Percentiles rank a stretch among this genome's conserved stretches.
phyloP scores from a whole-genome alignment of 2,329 filamentous ascomycete genomes.

The Furcasterigmium sp. region DNA sequence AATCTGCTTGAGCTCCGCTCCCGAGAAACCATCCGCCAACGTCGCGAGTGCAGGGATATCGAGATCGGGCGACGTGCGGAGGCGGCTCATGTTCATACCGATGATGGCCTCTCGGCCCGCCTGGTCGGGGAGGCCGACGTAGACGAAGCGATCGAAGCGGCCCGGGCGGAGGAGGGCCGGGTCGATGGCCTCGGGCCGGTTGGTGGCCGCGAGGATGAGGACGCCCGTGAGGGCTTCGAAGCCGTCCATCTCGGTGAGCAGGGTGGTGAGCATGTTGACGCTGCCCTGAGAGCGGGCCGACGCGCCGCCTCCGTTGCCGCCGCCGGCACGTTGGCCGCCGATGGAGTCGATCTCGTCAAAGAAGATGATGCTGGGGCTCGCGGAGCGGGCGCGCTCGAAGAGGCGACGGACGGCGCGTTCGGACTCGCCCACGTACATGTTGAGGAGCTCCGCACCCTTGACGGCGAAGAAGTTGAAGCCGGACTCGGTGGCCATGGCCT shows the following conservation, averaged over 20 bases:
- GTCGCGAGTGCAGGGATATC: constrained; percentile 59
- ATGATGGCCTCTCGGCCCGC: constrained; percentile 74
- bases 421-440: constrained; percentile 96
- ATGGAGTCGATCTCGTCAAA: constrained; percentile 96
- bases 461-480: constrained; percentile 92
- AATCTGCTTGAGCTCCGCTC: constrained; percentile 68
- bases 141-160: constrained; percentile 78
- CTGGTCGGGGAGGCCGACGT: constrained; percentile 75
- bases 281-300: constrained; percentile 34
- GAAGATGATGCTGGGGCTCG: constrained; percentile 84
- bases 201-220: constrained; percentile 84
- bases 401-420: constrained; percentile 81
- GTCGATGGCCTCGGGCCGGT: constrained; percentile 81
- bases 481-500: constrained; percentile 85
- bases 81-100: constrained; percentile 56
- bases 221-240: constrained; percentile 82
- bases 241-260: constrained; percentile 94
- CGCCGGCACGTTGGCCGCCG: constrained; percentile 45
- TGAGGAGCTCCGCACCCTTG: constrained; percentile 87
- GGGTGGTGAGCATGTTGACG: constrained; percentile 80
- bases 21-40: constrained; percentile 72
- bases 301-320: constrained; percentile 34
- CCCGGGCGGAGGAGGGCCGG: constrained; percentile 81
- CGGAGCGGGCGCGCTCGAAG: constrained; percentile 80
- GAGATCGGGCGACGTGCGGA: constrained; percentile 57